Evolutionary conservation across 2,329 filamentous ascomycete species (phyloP).

Genomic region (Talaromyces sp.): DNA sequence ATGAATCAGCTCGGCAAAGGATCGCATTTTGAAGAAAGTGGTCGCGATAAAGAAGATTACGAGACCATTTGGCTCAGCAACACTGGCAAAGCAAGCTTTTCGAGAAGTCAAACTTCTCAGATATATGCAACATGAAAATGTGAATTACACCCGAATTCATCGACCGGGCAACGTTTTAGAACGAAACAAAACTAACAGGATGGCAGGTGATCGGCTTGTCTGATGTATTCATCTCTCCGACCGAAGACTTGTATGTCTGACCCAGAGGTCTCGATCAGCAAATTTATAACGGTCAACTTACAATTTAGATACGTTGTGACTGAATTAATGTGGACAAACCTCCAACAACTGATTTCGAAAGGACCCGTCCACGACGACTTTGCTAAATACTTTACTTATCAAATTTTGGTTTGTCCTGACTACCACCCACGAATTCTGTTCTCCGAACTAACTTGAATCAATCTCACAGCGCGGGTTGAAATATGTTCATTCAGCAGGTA

Average conservation of each 20-base stretch:
- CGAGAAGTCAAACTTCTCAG: constrained; percentile 89
- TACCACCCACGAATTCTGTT: constrained; percentile 10
- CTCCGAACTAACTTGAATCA: not conserved
- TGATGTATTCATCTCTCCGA: constrained; percentile 98
- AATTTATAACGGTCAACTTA: constrained; percentile 4
- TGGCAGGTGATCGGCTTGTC: constrained; percentile 87
- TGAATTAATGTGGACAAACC: constrained; percentile 91
- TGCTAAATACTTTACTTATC: constrained; percentile 98
- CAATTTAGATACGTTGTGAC: constrained; percentile 85
- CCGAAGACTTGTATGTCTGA: constrained; percentile 92
- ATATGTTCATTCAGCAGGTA: constrained; percentile 97
- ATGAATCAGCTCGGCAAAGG: constrained; percentile 9
- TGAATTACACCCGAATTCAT: constrained; percentile 40
- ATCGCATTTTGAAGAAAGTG: constrained; percentile 4
- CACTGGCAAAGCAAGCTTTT: constrained; percentile 9
- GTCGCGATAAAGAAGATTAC: constrained; percentile 15
- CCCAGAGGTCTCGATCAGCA: not conserved
- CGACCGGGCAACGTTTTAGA: not conserved
- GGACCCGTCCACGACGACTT: constrained; percentile 97
- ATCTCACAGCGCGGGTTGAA: constrained; percentile 80
- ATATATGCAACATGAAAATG: constrained; percentile 95
- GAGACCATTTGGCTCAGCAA: constrained; percentile 10
- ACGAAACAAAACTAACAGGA: not conserved
- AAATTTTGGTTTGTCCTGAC: constrained; percentile 81
- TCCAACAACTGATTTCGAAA: constrained; percentile 90